Conservation (phyloP, 2,329 filamentous ascomycete species). For the Aspergillus glaucus region DNA sequence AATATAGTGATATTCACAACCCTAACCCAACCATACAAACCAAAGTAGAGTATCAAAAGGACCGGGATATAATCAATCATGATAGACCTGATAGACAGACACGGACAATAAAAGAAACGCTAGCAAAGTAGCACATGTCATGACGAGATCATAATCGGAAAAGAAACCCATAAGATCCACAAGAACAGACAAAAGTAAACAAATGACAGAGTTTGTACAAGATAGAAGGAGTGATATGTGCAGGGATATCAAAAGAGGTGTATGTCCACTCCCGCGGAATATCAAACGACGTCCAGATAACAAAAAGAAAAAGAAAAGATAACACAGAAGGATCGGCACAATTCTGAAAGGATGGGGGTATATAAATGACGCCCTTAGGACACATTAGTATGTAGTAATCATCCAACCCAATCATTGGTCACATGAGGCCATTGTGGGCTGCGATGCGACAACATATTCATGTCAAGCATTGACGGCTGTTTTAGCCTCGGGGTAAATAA, state of each 20-base stretch:
- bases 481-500: too few species aligned
- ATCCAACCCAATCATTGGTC: too few species aligned
- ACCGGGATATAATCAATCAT: too few species aligned
- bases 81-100: background rate
- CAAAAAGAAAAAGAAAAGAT: background rate
- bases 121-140: background rate
- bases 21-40: too few species aligned
- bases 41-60: too few species aligned
- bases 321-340: background rate
- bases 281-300: background rate
- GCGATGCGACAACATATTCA: too few species aligned
- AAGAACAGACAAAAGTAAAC: background rate
- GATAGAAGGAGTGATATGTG: background rate
- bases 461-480: too few species aligned
- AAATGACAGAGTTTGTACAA: background rate
- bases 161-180: background rate
- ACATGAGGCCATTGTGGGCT: too few species aligned
- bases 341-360: background rate
- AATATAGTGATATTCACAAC: too few species aligned
- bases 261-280: background rate
- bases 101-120: background rate
- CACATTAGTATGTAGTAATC: too few species aligned
- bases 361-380: too few species aligned
- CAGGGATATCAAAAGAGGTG: background rate
- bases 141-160: background rate